These are phyloP conservation scores for Aspergillus indologenus DNA, from an alignment of 495 filamentous ascomycete genomes.

Conservation along the genomic window DNA sequence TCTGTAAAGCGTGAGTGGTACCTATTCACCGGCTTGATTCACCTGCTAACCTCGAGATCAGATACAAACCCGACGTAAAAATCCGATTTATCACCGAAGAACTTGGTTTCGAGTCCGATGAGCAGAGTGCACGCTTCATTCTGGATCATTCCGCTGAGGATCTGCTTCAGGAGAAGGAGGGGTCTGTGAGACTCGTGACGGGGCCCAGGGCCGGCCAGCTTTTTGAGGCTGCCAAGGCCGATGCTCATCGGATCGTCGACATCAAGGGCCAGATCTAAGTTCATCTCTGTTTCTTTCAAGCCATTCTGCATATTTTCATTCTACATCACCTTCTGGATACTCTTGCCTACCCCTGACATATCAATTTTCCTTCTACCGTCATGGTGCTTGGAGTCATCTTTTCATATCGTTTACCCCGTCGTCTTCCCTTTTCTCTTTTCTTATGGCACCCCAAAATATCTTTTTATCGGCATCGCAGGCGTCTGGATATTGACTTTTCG, in stretches of 20 bases:
- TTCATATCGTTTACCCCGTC: background rate
- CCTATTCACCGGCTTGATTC: background rate
- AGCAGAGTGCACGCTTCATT: conserved; percentile 86
- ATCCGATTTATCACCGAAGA: conserved; percentile 93
- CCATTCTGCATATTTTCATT: background rate
- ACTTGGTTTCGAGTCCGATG: conserved; percentile 89
- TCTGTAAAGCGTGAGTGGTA: conserved; percentile 88
- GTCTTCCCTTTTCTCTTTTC: background rate
- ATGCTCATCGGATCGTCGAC: conserved; percentile 82
- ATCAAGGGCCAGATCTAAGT: conserved; percentile 92
- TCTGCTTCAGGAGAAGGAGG: conserved; percentile 74
- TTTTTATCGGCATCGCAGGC: conserved; percentile 2
- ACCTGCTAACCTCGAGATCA: conserved; percentile 44
- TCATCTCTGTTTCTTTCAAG: conserved; percentile 9
- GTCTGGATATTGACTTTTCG: conserved; percentile 2
- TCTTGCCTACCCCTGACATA: background rate
- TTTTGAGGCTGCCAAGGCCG: conserved; percentile 68
- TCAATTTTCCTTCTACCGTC: background rate
- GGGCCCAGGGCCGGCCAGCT: conserved; percentile 61
- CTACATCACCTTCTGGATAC: background rate
- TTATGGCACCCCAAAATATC: background rate
- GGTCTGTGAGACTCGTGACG: conserved; percentile 70
- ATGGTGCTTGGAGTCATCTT: background rate
- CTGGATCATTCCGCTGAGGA: conserved; percentile 69
- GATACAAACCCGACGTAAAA: conserved; percentile 86